These are phyloP conservation scores for Jaltomata sinuosa DNA, from an alignment of 257 asterid genomes.

Conservation along the genomic window DNA sequence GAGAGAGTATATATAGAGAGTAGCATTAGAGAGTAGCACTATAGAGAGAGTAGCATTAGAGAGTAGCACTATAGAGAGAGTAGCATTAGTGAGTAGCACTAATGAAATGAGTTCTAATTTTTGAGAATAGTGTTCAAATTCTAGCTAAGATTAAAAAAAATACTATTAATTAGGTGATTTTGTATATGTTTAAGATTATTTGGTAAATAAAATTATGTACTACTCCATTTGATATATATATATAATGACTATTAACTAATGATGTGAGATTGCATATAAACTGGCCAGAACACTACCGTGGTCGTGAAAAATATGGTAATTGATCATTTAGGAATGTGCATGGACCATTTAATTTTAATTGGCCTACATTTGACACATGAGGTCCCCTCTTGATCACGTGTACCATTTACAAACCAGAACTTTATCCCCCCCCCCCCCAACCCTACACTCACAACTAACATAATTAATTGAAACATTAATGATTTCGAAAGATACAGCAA, in stretches of 20 bases:
- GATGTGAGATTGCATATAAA: not conserved
- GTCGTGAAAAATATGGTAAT: not conserved
- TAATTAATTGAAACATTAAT: not conserved
- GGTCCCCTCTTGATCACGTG: conserved; percentile 18
- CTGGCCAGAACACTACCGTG: too few species aligned
- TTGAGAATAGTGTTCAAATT: too few species aligned
- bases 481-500: not conserved
- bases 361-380: not conserved
- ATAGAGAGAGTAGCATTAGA: not conserved
- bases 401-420: conserved; percentile 10
- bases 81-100: not conserved
- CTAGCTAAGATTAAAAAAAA: too few species aligned
- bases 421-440: not conserved
- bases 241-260: too few species aligned
- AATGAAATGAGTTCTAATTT: not conserved
- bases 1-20: too few species aligned
- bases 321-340: not conserved
- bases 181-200: not conserved
- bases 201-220: not conserved
- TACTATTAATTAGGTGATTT: too few species aligned
- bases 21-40: too few species aligned
- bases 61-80: too few species aligned
- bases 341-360: not conserved
- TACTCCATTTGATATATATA: not conserved
- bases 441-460: not conserved